Evolutionary conservation across 2,329 filamentous ascomycete genomes (phyloP).

Genomic region (Xylaria sp.): DNA sequence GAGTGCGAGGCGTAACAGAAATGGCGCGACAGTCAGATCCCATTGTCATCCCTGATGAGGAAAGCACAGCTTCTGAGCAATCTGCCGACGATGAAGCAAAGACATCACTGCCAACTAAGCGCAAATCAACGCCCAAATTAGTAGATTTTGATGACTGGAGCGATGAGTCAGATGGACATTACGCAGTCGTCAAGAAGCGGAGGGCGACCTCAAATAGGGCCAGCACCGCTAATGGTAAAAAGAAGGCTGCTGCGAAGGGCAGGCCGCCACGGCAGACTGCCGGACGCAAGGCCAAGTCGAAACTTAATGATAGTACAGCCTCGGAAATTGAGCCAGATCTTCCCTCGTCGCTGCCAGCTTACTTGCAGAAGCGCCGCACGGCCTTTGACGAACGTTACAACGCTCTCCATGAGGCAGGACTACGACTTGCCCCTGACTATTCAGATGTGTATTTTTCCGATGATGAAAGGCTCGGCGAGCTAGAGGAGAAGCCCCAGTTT

Average conservation of each 20-base stretch:
- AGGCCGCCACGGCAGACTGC: constrained; percentile 32
- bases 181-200: constrained; percentile 42
- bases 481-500: constrained; percentile 78
- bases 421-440: constrained; percentile 82
- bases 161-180: constrained; percentile 44
- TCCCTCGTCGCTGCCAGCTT: constrained; percentile 73
- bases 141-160: constrained; percentile 44
- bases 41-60: constrained; percentile 46
- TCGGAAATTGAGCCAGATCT: constrained; percentile 56
- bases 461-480: constrained; percentile 68
- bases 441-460: constrained; percentile 81
- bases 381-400: constrained; percentile 73
- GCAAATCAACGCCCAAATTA: constrained; percentile 37
- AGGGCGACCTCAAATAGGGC: constrained; percentile 38
- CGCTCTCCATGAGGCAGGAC: constrained; percentile 71
- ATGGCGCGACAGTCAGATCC: constrained; percentile 39
- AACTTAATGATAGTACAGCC: constrained; percentile 48
- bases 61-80: constrained; percentile 42
- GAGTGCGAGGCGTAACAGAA: constrained; percentile 12
- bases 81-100: constrained; percentile 33
- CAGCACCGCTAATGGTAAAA: constrained; percentile 37
- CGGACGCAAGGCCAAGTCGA: constrained; percentile 28
- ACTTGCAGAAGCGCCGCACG: constrained; percentile 75
- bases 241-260: constrained; percentile 35
- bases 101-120: constrained; percentile 36